Base-by-base conservation (phyloP, 2,329 filamentous ascomycete species). In the Huntiella savannae region DNA sequence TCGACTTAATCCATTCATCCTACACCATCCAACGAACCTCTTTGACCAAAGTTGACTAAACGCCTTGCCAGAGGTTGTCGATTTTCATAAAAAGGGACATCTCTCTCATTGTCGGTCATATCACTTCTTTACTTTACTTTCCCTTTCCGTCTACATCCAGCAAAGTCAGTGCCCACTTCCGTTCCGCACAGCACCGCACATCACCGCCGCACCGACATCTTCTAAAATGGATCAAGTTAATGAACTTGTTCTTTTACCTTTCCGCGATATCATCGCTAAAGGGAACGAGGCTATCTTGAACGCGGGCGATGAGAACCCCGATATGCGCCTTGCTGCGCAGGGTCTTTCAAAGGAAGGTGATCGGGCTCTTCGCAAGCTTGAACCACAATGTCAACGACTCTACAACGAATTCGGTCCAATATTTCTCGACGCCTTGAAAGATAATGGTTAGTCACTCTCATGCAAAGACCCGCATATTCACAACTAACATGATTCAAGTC, bases 201-300 rank as follows among this genome's bases (percentile, higher is more conserved):
- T 28, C 22, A 15, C 15, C 15, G 8, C 22, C 22, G 22, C 22
- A 28, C 34, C 35, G 33, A 33, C 35, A 39, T 16, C 34, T 12
- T 11, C 12, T 33, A 38, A 17, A 32, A 67, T 67, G 64, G 62
- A 65, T 48, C 56, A 62, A 43, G 58, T 65, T 17, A 53, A 54
- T 39, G 59, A 62, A 39, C 63, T 73, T 40, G 65, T 71, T 34
- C 57, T 72, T 22, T 60, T 61, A 33, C 68, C 69, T 22, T 74
- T 73, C 53, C 62, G 58, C 45, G 68, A 73, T 39, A 65, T 73
- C 46, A 63, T 71, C 44, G 64, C 69, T 38, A 71, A 71, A 59
- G 69, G 64, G 32, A 65, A 59, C 33, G 49, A 54, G 8, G 70
- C 70, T 0, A 54, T 66, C 41, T 59, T 62, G 19, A 71, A 71